These are phyloP conservation scores for Calonectria multiphialidica DNA, from an alignment of 2,329 filamentous ascomycete genomes.

Conservation along the genomic window DNA sequence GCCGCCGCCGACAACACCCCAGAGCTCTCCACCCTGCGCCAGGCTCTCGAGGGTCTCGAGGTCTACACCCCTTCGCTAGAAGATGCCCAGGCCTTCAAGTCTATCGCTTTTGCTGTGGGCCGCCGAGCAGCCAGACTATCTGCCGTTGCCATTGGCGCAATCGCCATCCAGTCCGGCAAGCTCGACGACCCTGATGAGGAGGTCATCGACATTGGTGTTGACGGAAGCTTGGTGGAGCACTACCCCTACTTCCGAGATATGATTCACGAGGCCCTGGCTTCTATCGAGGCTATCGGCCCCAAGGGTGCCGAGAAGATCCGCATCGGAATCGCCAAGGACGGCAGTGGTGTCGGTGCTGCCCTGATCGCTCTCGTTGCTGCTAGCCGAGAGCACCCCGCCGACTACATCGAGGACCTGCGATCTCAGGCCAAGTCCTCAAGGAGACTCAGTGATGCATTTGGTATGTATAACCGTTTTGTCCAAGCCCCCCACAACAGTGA, in stretches of 20 bases:
- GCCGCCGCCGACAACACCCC: constrained; percentile 84
- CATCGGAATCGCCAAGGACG: constrained; percentile 97
- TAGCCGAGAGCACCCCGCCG: constrained; percentile 66
- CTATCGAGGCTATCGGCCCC: constrained; percentile 81
- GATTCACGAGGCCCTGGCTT: constrained; percentile 84
- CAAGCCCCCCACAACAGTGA: background rate
- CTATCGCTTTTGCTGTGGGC: constrained; percentile 84
- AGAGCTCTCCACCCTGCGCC: constrained; percentile 79
- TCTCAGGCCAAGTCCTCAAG: constrained; percentile 51
- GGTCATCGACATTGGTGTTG: constrained; percentile 90
- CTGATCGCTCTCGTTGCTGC: constrained; percentile 93
- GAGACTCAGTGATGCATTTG: constrained; percentile 45
- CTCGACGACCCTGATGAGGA: constrained; percentile 74
- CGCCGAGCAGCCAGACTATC: constrained; percentile 89
- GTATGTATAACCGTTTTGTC: constrained; percentile 42
- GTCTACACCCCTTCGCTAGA: constrained; percentile 83
- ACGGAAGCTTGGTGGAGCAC: constrained; percentile 94
- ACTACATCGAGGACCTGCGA: constrained; percentile 57
- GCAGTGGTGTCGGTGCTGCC: constrained; percentile 85
- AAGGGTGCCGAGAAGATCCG: constrained; percentile 86
- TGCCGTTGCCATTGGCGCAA: constrained; percentile 87
- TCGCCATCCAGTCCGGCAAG: constrained; percentile 84
- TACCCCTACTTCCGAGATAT: constrained; percentile 93
- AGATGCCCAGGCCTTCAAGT: constrained; percentile 90
- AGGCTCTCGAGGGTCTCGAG: constrained; percentile 81